phyloP scores from a whole-genome alignment of 306 rosid species.

The Cajanus cajan region DNA sequence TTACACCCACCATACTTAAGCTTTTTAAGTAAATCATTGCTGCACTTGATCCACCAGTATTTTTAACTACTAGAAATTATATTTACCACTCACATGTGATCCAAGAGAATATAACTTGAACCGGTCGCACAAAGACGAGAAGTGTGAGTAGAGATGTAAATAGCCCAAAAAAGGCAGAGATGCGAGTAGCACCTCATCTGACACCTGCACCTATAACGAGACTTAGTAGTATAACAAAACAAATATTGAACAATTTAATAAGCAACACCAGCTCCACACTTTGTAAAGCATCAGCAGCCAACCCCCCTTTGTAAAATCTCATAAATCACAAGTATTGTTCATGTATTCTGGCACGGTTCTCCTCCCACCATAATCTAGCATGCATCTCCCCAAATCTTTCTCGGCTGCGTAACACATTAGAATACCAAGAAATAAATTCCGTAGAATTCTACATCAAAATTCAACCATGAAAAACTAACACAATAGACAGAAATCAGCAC shows the following conservation, averaged over 20 bases:
- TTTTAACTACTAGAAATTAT: conserved; percentile 27
- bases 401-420: conserved; percentile 57
- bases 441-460: conserved; percentile 17
- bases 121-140: conserved; percentile 22
- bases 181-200: conserved; percentile 47
- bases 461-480: not conserved
- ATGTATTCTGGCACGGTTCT: conserved; percentile 91
- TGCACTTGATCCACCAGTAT: conserved; percentile 28
- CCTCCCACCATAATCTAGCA: conserved; percentile 97
- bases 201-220: conserved; percentile 45
- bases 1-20: conserved; percentile 37
- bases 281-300: conserved; percentile 34
- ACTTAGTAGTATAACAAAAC: conserved; percentile 52
- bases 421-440: conserved; percentile 20
- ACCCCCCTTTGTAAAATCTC: conserved; percentile 30
- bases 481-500: conserved; percentile 4
- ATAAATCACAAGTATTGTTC: conserved; percentile 83
- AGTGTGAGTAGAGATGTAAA: conserved; percentile 33
- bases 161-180: conserved; percentile 44
- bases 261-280: conserved; percentile 49
- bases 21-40: conserved; percentile 22
- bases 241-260: conserved; percentile 42
- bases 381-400: conserved; percentile 92
- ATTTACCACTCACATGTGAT: conserved; percentile 47
- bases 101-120: conserved; percentile 38